Percentiles rank a stretch among this genome's conserved stretches.
Evolutionary conservation across 805 yeast species (phyloP).

Genomic region (Myxozyma geophila): DNA sequence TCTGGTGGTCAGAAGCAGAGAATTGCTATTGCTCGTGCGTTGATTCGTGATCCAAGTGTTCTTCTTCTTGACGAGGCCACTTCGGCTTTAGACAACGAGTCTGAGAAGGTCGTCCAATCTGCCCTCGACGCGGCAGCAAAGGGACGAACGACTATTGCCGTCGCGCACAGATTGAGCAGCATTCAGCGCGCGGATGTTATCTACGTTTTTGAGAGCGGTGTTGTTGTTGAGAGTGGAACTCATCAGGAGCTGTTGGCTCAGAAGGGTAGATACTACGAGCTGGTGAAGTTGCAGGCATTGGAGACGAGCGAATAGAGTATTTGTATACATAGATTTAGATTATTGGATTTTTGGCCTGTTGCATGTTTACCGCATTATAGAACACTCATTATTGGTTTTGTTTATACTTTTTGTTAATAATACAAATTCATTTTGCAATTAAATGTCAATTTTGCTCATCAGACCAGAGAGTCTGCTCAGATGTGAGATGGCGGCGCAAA

Average conservation of each 20-base stretch:
- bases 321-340: not conserved
- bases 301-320: slow-evolving; percentile 40
- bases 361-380: too few relatives aligned
- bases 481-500: too few relatives aligned
- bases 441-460: too few relatives aligned
- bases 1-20: slow-evolving; percentile 72
- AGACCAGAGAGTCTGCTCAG: too few relatives aligned
- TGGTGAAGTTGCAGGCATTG: slow-evolving; percentile 51
- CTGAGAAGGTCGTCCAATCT: slow-evolving; percentile 67
- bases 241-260: slow-evolving; percentile 48
- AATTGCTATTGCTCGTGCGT: slow-evolving; percentile 65
- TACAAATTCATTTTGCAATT: too few relatives aligned
- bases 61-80: slow-evolving; percentile 63
- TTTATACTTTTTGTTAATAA: too few relatives aligned
- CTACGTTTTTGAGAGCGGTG: slow-evolving; percentile 58
- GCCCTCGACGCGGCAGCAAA: slow-evolving; percentile 64
- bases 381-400: too few relatives aligned
- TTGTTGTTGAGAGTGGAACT: slow-evolving; percentile 56
- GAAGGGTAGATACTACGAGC: slow-evolving; percentile 47
- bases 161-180: slow-evolving; percentile 73
- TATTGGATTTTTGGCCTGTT: too few relatives aligned
- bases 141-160: slow-evolving; percentile 70
- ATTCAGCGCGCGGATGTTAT: slow-evolving; percentile 58
- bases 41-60: slow-evolving; percentile 59
- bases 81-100: slow-evolving; percentile 58